These are phyloP conservation scores for Acanthamoeba triangularis DNA, from an alignment of 208 protist species.

Conservation along the genomic window DNA sequence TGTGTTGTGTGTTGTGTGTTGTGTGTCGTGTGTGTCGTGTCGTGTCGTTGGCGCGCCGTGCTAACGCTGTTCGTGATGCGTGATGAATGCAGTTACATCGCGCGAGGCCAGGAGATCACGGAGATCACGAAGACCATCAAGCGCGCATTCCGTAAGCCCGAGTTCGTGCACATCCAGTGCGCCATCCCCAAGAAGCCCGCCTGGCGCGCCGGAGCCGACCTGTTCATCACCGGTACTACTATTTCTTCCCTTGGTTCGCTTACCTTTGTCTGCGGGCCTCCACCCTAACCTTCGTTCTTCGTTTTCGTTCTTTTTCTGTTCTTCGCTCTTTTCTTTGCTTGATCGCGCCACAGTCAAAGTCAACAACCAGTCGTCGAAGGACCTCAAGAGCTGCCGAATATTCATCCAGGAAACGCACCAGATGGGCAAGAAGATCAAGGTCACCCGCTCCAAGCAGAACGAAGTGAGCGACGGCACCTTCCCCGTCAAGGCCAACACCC, in stretches of 20 bases:
- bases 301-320: no score
- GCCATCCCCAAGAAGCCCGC: conserved; percentile 55
- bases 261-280: neutral
- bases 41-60: neutral
- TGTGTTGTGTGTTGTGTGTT: neutral
- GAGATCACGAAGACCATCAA: conserved; percentile 67
- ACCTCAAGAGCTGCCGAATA: conserved; percentile 48
- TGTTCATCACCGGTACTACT: conserved; percentile 18
- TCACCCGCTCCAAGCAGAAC: conserved; percentile 8
- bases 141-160: conserved; percentile 5
- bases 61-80: neutral
- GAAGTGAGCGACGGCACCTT: conserved; percentile 47
- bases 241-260: no score
- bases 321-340: neutral
- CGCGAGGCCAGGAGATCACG: conserved; percentile 35
- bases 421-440: conserved; percentile 41
- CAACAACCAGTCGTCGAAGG: conserved; percentile 62
- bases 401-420: neutral
- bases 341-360: neutral
- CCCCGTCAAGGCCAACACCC: conserved; percentile 45
- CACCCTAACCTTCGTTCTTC: neutral
- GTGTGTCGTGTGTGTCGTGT: neutral
- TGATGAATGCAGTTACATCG: neutral
- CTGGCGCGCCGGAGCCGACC: conserved; percentile 20
- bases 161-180: conserved; percentile 59